Conservation (phyloP, 495 filamentous ascomycete species). For the Astrothelium subdiscretum region DNA sequence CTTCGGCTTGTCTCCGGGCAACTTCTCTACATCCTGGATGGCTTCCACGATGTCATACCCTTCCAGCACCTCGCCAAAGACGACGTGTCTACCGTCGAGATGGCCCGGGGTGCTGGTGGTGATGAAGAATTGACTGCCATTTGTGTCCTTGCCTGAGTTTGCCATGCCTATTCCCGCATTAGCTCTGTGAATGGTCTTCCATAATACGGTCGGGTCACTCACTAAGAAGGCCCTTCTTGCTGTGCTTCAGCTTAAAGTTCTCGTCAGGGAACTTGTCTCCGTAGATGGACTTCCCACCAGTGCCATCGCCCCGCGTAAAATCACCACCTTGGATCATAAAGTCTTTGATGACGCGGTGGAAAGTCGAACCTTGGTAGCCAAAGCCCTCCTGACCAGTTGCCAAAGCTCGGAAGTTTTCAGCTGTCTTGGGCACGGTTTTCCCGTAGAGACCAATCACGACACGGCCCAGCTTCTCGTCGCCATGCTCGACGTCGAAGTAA, state of each 20-base stretch:
- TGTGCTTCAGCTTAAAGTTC: constrained; percentile 99
- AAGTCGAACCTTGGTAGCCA: constrained; percentile 87
- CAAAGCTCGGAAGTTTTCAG: constrained; percentile 95
- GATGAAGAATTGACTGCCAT: constrained; percentile 95
- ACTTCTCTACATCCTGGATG: constrained; percentile 72
- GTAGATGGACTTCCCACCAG: constrained; percentile 96
- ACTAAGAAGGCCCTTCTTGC: constrained; percentile 52
- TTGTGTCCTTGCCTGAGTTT: constrained; percentile 95
- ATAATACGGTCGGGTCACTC: constrained; percentile 17
- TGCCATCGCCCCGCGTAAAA: constrained; percentile 93
- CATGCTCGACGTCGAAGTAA: constrained; percentile 91
- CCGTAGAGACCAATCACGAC: constrained; percentile 94
- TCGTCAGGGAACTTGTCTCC: constrained; percentile 91
- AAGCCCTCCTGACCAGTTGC: constrained; percentile 96
- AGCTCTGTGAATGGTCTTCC: neutral
- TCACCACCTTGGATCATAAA: constrained; percentile 99
- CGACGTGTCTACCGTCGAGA: constrained; percentile 71
- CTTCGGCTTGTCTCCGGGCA: constrained; percentile 58
- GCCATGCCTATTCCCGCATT: constrained; percentile 57
- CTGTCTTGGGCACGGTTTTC: constrained; percentile 94
- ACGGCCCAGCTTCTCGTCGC: constrained; percentile 69
- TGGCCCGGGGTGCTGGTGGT: constrained; percentile 60
- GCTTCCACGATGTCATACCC: constrained; percentile 70
- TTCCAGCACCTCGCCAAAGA: constrained; percentile 62
- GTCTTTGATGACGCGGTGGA: constrained; percentile 96